Base-by-base conservation (phyloP, 495 filamentous ascomycete genomes). In the Baudoinia panamericana region DNA sequence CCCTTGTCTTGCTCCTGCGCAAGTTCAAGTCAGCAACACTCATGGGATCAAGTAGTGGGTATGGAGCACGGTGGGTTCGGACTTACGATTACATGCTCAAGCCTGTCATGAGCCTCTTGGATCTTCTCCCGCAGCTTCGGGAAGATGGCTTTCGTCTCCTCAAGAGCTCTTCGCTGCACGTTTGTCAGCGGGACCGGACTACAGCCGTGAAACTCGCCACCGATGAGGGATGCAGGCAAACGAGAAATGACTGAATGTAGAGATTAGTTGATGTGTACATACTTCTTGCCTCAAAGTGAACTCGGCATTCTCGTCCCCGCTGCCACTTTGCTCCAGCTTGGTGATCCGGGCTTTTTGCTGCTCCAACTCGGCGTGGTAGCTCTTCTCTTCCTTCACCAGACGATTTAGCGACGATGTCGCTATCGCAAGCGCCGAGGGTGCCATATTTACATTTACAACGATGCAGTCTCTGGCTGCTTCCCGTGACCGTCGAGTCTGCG, bases 381-480 rank as follows among this genome's bases (percentile, higher is more conserved):
- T 85, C 24, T 69, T 66, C 55, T 94, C 84, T 59, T 97, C 90
- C 59, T 93, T 94, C 39, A 94, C 73, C 35, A 95, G 69, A 38
- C 88, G 84, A 50, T 72, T 64, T 51, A 95, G 68, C 16, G 78
- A 71, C 32, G 74, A 73, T 13, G 80, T 86, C 34, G 72, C 68
- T 49, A 90, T 84, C 32, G 72, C 63, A 43, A 93, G 69, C 49
- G 71, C 70, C 8, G 79, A 76, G 23, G 81, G 81, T 8, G 78
- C 67, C 82, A 88, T 92, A 11, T 35, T 53, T 19, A 26, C 33
- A 13, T n/a, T n/a, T n/a, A n/a, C n/a, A n/a, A n/a, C n/a, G n/a
- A n/a, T n/a, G n/a, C n/a, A 6, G 25, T 17, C 15, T 12, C 4
- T 5, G 20, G 20, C 22, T 7, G 17, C 22, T 20, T 38, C 12